A percentile compares a stretch with the other conserved stretches of the same genome.
phyloP scores from a whole-genome alignment of 2,329 filamentous ascomycete genomes.

The Colletotrichum sp. region DNA sequence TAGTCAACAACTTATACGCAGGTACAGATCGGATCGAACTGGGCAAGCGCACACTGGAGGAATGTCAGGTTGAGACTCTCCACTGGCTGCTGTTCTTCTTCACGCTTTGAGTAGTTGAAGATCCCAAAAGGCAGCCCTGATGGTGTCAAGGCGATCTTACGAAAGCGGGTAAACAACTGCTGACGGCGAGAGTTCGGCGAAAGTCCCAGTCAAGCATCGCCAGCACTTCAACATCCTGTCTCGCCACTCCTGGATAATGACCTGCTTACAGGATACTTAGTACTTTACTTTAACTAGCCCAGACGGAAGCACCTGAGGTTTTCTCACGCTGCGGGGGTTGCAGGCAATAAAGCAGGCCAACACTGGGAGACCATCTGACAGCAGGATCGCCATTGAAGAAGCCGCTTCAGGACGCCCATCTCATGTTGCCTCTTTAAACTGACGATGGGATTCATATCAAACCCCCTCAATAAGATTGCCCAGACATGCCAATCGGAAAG shows the following conservation, averaged over 20 bases:
- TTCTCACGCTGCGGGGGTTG: neutral
- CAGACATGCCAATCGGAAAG: neutral
- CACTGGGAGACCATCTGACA: neutral
- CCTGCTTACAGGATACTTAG: neutral
- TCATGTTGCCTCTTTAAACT: conserved; percentile 5
- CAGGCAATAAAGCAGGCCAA: neutral
- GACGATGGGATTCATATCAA: neutral
- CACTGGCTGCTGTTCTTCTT: neutral
- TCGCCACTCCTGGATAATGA: neutral
- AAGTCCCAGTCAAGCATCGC: neutral
- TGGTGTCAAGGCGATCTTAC: neutral
- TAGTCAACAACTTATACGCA: neutral
- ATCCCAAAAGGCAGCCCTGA: neutral
- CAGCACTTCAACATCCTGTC: neutral
- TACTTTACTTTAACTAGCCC: neutral
- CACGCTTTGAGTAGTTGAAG: neutral
- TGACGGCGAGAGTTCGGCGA: neutral
- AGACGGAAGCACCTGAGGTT: neutral
- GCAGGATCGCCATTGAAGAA: neutral
- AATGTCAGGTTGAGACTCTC: neutral
- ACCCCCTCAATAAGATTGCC: neutral
- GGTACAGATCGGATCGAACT: neutral
- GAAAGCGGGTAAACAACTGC: neutral
- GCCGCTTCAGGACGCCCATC: neutral
- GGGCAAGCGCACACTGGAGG: neutral